Conservation (phyloP, 768 basidiomycete species). For the Termitomyces sp. region DNA sequence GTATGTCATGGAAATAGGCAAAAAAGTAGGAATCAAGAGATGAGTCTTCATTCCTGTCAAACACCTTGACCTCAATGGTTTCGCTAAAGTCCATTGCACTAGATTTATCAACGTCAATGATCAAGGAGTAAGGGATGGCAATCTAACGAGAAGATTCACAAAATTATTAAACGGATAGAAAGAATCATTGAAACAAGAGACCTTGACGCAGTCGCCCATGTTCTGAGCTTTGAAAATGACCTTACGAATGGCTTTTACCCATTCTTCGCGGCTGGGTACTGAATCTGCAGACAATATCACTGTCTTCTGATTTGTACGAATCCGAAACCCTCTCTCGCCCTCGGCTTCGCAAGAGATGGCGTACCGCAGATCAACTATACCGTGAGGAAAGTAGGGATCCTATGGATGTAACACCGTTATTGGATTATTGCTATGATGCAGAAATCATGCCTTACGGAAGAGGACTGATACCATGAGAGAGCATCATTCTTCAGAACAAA, state of each 20-base stretch:
- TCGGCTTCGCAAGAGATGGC: constrained; percentile 82
- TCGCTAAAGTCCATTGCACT: constrained; percentile 93
- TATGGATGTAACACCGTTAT: constrained; percentile 21
- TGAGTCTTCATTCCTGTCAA: constrained; percentile 76
- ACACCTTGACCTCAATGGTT: constrained; percentile 90
- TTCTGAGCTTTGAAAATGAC: constrained; percentile 96
- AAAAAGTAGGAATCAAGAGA: constrained; percentile 89
- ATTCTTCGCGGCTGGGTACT: constrained; percentile 81
- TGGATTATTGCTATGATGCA: not conserved
- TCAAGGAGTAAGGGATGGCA: constrained; percentile 87
- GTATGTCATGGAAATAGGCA: constrained; percentile 86
- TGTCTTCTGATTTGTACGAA: constrained; percentile 78
- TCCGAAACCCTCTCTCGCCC: constrained; percentile 73
- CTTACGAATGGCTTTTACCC: constrained; percentile 93
- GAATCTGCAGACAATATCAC: constrained; percentile 74
- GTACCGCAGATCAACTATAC: constrained; percentile 93
- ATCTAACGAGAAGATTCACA: constrained; percentile 40
- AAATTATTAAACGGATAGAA: not conserved
- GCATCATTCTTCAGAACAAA: constrained; percentile 95
- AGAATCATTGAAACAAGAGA: constrained; percentile 20
- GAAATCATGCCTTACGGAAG: constrained; percentile 53
- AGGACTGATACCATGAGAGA: constrained; percentile 94
- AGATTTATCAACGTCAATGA: constrained; percentile 86
- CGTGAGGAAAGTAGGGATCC: constrained; percentile 98
- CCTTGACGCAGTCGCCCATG: constrained; percentile 94